Evolutionary conservation across 371 early-diverging fungal genomes (phyloP), one percentile per base, ranked within the genome.

Genomic region (Lichtheimia hyalospora): DNA sequence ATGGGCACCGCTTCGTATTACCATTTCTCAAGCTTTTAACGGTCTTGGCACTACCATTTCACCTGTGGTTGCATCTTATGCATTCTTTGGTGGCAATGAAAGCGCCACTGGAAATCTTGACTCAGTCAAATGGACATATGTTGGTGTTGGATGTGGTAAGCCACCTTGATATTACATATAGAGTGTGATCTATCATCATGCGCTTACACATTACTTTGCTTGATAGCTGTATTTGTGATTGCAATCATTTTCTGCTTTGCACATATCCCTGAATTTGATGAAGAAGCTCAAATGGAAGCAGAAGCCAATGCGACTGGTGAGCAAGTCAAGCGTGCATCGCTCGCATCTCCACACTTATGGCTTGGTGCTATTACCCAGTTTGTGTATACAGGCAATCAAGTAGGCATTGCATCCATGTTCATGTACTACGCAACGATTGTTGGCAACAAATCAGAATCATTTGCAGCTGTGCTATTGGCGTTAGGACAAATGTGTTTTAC

Each of bases 41-140:
- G 80, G 80, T 27, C 57, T 80, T 49, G 77, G 73, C 0, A 69
- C 73, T n/a, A 62, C 64, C n/a, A 68, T 77, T 34, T 73, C 77
- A 18, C 80, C 80, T 16, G 61, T 80, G 23, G 63, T 80, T 56
- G 80, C 80, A 20, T 74, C 80, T 0, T 74, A 74, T 49, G 75
- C 75, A 28, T 80, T 80, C 55, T 80, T 80, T 55, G 74, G 73
- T 12, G 75, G 75, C 18, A 57, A 74, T 24, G 56, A 56, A 7
- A 16, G 18, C 8, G 25, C 46, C 10, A 62, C 62, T 0, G 54
- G 57, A 10, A 59, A 64, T 21, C 49, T 77, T 42, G 69, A 70
- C 1, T 70, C 72, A 51, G 80, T 80, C 5, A 75, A 80, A 46
- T 80, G 77, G 77, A 68, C 71, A 1, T 80, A 80, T 42, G 61